A percentile compares a stretch with the other conserved stretches of the same genome.
Evolutionary conservation across 192 early-diverging fungal species (phyloP).

Genomic region (Coemansia sp.): DNA sequence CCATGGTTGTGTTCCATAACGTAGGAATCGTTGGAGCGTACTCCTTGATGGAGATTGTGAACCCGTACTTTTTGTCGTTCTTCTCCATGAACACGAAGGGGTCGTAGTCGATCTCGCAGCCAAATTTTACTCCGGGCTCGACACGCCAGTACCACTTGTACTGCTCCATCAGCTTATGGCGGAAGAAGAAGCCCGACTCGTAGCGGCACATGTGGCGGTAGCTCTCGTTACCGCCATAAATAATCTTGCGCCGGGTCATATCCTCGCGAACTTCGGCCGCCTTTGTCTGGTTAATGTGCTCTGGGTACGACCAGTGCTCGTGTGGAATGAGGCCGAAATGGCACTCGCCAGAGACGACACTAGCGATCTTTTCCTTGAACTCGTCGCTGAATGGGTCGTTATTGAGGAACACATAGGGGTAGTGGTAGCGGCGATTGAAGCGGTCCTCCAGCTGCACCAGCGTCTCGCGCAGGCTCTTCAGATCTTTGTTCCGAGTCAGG

Average conservation of each 20-base stretch:
- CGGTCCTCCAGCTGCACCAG: conserved; percentile 72
- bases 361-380: conserved; percentile 53
- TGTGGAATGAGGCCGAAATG: conserved; percentile 62
- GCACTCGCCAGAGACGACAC: conserved; percentile 53
- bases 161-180: conserved; percentile 55
- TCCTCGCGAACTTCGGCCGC: conserved; percentile 47
- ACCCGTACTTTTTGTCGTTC: conserved; percentile 51
- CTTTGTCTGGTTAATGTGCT: background rate
- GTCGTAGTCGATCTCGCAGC: conserved; percentile 55
- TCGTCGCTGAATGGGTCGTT: conserved; percentile 61
- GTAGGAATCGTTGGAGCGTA: conserved; percentile 50
- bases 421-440: conserved; percentile 62
- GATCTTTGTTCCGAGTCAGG: conserved; percentile 67
- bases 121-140: conserved; percentile 54
- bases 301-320: conserved; percentile 72
- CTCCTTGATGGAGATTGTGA: conserved; percentile 54
- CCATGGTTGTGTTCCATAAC: conserved; percentile 43
- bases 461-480: conserved; percentile 57
- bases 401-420: conserved; percentile 74
- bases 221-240: conserved; percentile 64
- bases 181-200: conserved; percentile 53
- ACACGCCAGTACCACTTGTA: conserved; percentile 60
- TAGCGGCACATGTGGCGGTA: conserved; percentile 55
- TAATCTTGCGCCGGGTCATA: conserved; percentile 47
- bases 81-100: conserved; percentile 58